A percentile compares a stretch with the other conserved stretches of the same genome.
phyloP scores from a whole-genome alignment of 2,329 filamentous ascomycete species.

The Ciborinia camelliae region DNA sequence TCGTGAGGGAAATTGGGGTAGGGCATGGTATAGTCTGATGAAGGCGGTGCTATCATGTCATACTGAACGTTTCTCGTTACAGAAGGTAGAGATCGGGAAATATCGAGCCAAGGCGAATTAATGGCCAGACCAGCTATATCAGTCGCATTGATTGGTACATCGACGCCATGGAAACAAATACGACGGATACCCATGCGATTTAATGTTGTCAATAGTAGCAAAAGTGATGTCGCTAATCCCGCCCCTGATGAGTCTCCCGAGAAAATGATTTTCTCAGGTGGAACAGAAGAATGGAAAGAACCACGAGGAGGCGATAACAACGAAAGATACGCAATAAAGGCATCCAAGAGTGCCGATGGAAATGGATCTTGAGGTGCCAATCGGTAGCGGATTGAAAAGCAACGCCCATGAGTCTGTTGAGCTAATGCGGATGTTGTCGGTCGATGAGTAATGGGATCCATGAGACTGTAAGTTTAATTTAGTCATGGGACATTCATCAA shows the following conservation, averaged over 20 bases:
- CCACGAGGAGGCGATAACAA: conserved; percentile 64
- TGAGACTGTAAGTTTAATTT: conserved; percentile 51
- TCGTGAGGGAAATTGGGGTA: conserved; percentile 46
- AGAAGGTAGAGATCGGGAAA: conserved; percentile 60
- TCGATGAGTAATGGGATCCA: conserved; percentile 68
- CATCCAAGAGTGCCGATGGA: conserved; percentile 70
- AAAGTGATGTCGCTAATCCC: conserved; percentile 62
- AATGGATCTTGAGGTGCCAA: conserved; percentile 73
- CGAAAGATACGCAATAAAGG: conserved; percentile 65
- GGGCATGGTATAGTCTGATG: conserved; percentile 37
- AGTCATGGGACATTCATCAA: not conserved
- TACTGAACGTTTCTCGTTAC: conserved; percentile 50
- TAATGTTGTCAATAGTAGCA: conserved; percentile 67
- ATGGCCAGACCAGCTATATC: conserved; percentile 63
- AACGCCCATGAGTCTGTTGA: conserved; percentile 62
- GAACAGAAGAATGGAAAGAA: conserved; percentile 63
- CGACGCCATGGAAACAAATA: conserved; percentile 57
- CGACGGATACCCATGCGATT: conserved; percentile 42
- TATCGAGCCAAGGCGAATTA: conserved; percentile 69
- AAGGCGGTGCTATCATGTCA: conserved; percentile 61
- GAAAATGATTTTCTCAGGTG: conserved; percentile 64
- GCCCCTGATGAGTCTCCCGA: conserved; percentile 72
- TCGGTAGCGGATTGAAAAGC: conserved; percentile 65
- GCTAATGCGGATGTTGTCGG: conserved; percentile 57
- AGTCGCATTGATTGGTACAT: conserved; percentile 51